phyloP scores from a whole-genome alignment of 805 yeast species.

The Candida rishiriensis region DNA sequence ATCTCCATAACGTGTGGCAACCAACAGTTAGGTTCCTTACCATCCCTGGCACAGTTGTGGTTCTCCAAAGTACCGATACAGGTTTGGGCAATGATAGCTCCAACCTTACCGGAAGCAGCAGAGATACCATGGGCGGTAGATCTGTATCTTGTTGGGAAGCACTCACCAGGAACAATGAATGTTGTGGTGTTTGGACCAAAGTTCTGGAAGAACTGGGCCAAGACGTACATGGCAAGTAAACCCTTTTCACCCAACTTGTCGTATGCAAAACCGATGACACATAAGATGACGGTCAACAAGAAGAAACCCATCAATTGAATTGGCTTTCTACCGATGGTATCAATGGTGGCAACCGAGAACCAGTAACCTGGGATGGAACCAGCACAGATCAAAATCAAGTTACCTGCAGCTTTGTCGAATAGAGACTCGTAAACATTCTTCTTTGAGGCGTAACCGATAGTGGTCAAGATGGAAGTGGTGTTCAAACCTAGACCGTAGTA shows the following conservation, averaged over 20 bases:
- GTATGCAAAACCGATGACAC: slow-evolving; percentile 81
- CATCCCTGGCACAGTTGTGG: slow-evolving; percentile 65
- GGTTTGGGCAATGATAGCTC: slow-evolving; percentile 90
- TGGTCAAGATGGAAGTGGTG: slow-evolving; percentile 70
- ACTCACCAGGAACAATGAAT: slow-evolving; percentile 86
- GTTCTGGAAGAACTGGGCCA: slow-evolving; percentile 84
- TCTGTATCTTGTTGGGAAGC: slow-evolving; percentile 92
- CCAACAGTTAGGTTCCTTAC: slow-evolving; percentile 59
- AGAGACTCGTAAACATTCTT: slow-evolving; percentile 64
- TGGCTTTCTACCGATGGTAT: slow-evolving; percentile 79
- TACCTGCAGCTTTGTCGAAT: slow-evolving; percentile 84
- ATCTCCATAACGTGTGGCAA: slow-evolving; percentile 92
- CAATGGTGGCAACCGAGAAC: slow-evolving; percentile 76
- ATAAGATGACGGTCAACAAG: slow-evolving; percentile 66
- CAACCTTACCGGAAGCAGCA: slow-evolving; percentile 88
- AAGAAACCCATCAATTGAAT: slow-evolving; percentile 74
- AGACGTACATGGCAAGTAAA: slow-evolving; percentile 68
- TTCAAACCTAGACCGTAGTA: slow-evolving; percentile 86
- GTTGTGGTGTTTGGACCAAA: slow-evolving; percentile 94
- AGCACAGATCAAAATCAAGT: slow-evolving; percentile 87
- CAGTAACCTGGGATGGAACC: slow-evolving; percentile 96
- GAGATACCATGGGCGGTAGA: slow-evolving; percentile 94
- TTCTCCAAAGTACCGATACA: slow-evolving; percentile 78
- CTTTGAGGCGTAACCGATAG: slow-evolving; percentile 80
- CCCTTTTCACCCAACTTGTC: slow-evolving; percentile 64